These are phyloP conservation scores for Sclerospora graminicola DNA, from an alignment of 352 stramenopile species.

Conservation along the genomic window DNA sequence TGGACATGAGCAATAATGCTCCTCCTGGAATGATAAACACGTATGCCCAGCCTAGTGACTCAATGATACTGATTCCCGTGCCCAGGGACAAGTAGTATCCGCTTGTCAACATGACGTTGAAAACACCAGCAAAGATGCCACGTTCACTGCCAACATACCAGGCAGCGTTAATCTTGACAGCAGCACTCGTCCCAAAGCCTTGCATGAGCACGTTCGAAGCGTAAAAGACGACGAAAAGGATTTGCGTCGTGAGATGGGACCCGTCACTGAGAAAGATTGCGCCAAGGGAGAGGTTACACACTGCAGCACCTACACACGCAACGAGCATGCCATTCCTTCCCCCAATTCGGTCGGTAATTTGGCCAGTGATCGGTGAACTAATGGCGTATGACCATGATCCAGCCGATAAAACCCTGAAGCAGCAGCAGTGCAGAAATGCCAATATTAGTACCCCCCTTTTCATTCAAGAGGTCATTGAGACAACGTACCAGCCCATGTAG, in stretches of 20 bases:
- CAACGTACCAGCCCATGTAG: conserved; percentile 61
- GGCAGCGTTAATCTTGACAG: conserved; percentile 80
- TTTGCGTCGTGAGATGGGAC: conserved; percentile 20
- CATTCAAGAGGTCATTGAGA: not conserved
- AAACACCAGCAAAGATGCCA: conserved; percentile 57
- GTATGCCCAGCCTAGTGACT: conserved; percentile 51
- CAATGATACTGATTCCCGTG: conserved; percentile 49
- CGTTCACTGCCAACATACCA: conserved; percentile 60
- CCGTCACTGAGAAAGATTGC: conserved; percentile 38
- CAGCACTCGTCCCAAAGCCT: conserved; percentile 65
- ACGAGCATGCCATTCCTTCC: conserved; percentile 65
- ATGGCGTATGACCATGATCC: conserved; percentile 63
- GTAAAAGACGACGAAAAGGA: conserved; percentile 52
- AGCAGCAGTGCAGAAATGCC: not conserved
- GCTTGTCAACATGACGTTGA: conserved; percentile 72
- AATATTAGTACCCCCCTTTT: not conserved
- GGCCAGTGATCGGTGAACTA: conserved; percentile 55
- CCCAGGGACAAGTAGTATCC: conserved; percentile 67
- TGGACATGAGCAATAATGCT: conserved; percentile 42
- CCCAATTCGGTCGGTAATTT: conserved; percentile 62
- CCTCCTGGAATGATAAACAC: conserved; percentile 56
- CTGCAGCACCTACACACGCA: conserved; percentile 41
- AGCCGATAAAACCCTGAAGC: conserved; percentile 44
- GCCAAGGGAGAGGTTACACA: conserved; percentile 55
- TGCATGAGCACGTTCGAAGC: conserved; percentile 59